Evolutionary conservation across 441 rosid genomes (phyloP), one percentile per base, ranked within the genome.

Genomic region (Corymbia calophylla): DNA sequence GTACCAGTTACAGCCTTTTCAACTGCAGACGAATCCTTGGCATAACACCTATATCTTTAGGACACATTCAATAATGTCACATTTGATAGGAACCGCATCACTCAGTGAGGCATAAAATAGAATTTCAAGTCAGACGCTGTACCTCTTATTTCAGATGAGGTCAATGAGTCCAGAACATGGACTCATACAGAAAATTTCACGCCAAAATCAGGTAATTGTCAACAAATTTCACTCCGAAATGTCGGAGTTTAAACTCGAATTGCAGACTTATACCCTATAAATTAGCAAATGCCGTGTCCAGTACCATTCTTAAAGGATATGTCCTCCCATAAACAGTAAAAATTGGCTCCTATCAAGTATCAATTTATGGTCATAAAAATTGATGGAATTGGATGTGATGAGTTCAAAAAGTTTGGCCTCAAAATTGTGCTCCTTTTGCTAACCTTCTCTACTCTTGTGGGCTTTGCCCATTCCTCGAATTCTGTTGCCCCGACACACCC

Each of bases 401-500:
- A 88, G 35, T 54, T 82, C 81, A 85, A 87, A 89, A 47, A 81
- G 86, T 87, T 91, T 64, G 66, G 88, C 77, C 90, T 90, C 89
- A 92, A 93, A 91, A 77, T 93, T 87, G 86, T 88, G 86, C 88
- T 87, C 86, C 80, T 87, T 66, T 27, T 86, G 23, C 62, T 62
- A 90, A 87, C 66, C 60, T 87, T 47, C 91, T 91, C 88, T 91
- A 92, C 68, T 90, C 93, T 48, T 92, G 91, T 88, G 89, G 92
- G 89, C 91, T 87, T 80, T 89, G 93, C 88, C 92, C 94, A 31
- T 82, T 92, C 91, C 93, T 90, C 53, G 88, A 89, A 87, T 60
- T 88, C 90, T 90, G 92, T 84, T 91, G 91, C 82, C 92, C 92
- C 16, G 91, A 87, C 89, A 85, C 90, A 16, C 92, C 94, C 90